Evolutionary conservation across 371 early-diverging fungal genomes (phyloP).

Genomic region (Mucor lusitanicus): DNA sequence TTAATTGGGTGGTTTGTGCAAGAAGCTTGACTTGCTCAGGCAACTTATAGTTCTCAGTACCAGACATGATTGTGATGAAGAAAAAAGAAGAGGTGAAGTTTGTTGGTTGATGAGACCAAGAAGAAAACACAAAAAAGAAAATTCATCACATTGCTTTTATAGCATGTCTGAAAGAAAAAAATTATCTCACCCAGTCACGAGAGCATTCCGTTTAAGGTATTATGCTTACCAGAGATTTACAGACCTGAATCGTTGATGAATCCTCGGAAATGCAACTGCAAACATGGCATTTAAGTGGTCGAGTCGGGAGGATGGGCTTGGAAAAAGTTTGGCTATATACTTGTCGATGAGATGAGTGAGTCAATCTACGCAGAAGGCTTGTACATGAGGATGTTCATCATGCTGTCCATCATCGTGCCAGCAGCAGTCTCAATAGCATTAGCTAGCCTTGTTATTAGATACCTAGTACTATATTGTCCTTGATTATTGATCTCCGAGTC

Average conservation of each 20-base stretch:
- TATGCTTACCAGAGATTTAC: background rate
- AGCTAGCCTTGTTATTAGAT: background rate
- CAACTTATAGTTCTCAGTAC: slow-evolving; percentile 36
- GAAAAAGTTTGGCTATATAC: background rate
- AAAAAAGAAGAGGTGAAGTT: background rate
- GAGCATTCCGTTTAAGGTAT: background rate
- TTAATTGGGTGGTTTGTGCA: slow-evolving; percentile 76
- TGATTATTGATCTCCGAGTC: background rate
- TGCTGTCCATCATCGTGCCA: too few species aligned
- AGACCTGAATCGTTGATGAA: background rate
- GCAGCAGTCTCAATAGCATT: background rate
- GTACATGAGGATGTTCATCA: background rate
- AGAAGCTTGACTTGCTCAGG: slow-evolving; percentile 71
- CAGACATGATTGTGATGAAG: slow-evolving; percentile 2
- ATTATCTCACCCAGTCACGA: background rate
- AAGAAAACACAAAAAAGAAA: background rate
- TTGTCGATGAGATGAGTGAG: background rate
- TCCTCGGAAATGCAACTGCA: background rate
- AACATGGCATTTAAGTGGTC: background rate
- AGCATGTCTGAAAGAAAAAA: background rate
- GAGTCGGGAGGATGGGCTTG: background rate
- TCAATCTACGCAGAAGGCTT: background rate
- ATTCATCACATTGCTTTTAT: background rate
- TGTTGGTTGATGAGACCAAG: background rate
- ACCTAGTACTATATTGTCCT: too few species aligned